Base-by-base conservation (phyloP, 2,329 filamentous ascomycete genomes). In the Aciculosporium take region DNA sequence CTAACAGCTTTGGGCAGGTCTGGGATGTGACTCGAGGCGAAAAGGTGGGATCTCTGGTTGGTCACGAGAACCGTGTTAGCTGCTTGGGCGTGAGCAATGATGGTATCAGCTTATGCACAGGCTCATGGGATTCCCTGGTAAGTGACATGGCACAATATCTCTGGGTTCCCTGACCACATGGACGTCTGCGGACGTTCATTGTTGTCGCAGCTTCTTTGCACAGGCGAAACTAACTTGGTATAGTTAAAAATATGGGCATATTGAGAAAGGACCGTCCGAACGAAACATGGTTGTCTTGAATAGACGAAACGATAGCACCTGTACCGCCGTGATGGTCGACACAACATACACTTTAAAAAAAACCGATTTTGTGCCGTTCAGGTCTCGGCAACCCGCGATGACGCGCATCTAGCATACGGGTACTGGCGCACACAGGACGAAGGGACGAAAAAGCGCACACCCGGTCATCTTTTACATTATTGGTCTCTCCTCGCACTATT, bases 81-180 rank as follows among this genome's bases (percentile, higher is more conserved):
- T 98, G 91, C 66, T 70, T 98, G 59, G 91, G 91, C 51, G 91
- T 98, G 54, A 96, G 89, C 73, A 96, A 96, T 63, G 91, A 98
- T 60, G 91, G 89, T 48, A 94, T 96, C 69, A 96, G 89, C 71
- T 73, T 98, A 69, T 96, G 91, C 76, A 98, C 91, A 58, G 91
- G 91, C 63, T 98, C 91, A 53, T 98, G 91, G 91, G 91, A 98
- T 69, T 95, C 91, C 56, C 75, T 94, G 72, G 91, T 96, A 76
- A 69, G 86, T 74, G 42, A 15, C 20, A 18, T 13, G 27, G 7
- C 3, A 17, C 15, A 25, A 18, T 10, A 18, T 9, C 21, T 17
- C 15, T 7, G 17, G 34, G 13, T 29, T 23, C n/a, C 13, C 6
- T 3, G 15, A 27, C 23, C 5, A 9, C 27, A 5, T 28, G 27